Evolutionary conservation across 345 rosid genomes (phyloP).

Genomic region (Erodium maritimum): DNA sequence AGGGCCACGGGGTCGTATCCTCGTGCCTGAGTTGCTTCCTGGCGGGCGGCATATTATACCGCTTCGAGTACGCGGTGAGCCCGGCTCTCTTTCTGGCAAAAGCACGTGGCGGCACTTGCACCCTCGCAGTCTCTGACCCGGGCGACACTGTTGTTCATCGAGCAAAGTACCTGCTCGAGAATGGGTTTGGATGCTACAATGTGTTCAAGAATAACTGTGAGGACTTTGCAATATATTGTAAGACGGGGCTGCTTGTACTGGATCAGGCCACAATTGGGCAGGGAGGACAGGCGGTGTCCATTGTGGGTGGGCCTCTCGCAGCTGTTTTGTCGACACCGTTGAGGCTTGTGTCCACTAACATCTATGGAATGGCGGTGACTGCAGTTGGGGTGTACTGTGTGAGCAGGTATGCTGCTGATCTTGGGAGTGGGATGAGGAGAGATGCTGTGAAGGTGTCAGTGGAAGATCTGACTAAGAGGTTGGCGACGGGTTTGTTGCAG

Average conservation of each 20-base stretch:
- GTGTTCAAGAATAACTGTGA: slow-evolving; percentile 79
- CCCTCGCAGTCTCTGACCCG: slow-evolving; percentile 58
- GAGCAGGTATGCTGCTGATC: slow-evolving; percentile 75
- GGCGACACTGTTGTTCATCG: slow-evolving; percentile 44
- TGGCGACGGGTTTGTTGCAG: slow-evolving; percentile 46
- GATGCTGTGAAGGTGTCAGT: slow-evolving; percentile 59
- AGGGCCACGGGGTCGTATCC: slow-evolving; percentile 53
- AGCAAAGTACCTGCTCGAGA: slow-evolving; percentile 61
- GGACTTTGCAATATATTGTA: slow-evolving; percentile 76
- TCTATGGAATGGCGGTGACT: slow-evolving; percentile 78
- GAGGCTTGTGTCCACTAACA: slow-evolving; percentile 61
- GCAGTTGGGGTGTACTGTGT: slow-evolving; percentile 70
- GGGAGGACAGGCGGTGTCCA: slow-evolving; percentile 78
- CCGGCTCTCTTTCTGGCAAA: slow-evolving; percentile 71
- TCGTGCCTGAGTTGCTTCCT: slow-evolving; percentile 88
- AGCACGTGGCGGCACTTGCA: slow-evolving; percentile 91
- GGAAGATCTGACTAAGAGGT: slow-evolving; percentile 63
- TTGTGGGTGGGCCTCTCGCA: slow-evolving; percentile 68
- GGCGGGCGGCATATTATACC: slow-evolving; percentile 64
- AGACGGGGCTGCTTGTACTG: slow-evolving; percentile 61
- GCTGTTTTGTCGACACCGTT: slow-evolving; percentile 61
- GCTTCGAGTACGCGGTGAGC: slow-evolving; percentile 65
- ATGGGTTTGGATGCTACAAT: slow-evolving; percentile 80
- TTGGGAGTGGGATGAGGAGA: slow-evolving; percentile 55
- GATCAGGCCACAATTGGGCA: slow-evolving; percentile 53